These are phyloP conservation scores for Xylariaceae sp. DNA, from an alignment of 2,329 filamentous ascomycete species.

Conservation along the genomic window DNA sequence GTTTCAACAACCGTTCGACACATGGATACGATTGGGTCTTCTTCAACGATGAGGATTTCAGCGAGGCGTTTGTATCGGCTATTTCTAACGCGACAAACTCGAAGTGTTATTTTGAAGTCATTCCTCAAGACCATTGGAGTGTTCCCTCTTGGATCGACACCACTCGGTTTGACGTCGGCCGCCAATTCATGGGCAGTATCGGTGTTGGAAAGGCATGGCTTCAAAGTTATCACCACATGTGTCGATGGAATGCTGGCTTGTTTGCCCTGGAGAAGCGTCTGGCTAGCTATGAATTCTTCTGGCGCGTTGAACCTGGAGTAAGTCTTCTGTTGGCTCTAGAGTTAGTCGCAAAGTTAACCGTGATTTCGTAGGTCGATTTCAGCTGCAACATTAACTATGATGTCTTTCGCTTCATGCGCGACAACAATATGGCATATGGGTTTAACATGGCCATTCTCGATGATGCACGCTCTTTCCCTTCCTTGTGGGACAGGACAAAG, in stretches of 20 bases:
- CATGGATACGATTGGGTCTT: constrained; percentile 85
- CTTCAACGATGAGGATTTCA: constrained; percentile 77
- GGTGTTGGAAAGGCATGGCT: constrained; percentile 63
- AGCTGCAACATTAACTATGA: constrained; percentile 70
- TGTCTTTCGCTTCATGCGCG: constrained; percentile 79
- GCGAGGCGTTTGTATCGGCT: constrained; percentile 67
- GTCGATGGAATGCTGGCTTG: constrained; percentile 76
- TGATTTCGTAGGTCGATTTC: constrained; percentile 46
- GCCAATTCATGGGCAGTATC: constrained; percentile 58
- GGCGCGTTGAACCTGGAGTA: constrained; percentile 58
- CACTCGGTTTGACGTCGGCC: constrained; percentile 60
- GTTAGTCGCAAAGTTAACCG: constrained; percentile 15
- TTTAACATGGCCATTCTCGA: constrained; percentile 51
- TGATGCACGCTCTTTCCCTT: constrained; percentile 40
- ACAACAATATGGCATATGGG: constrained; percentile 76
- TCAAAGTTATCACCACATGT: constrained; percentile 70
- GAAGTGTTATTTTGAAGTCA: constrained; percentile 65
- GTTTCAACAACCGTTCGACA: constrained; percentile 69
- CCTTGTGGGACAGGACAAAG: constrained; percentile 44
- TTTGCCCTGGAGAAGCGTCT: constrained; percentile 77
- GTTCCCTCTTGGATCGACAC: constrained; percentile 68
- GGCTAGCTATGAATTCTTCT: constrained; percentile 55
- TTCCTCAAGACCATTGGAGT: constrained; percentile 73
- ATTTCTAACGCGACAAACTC: constrained; percentile 68
- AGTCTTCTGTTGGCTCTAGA: constrained; percentile 27